Evolutionary conservation across 257 asterid species (phyloP).

Genomic region (Solanum pennellii): DNA sequence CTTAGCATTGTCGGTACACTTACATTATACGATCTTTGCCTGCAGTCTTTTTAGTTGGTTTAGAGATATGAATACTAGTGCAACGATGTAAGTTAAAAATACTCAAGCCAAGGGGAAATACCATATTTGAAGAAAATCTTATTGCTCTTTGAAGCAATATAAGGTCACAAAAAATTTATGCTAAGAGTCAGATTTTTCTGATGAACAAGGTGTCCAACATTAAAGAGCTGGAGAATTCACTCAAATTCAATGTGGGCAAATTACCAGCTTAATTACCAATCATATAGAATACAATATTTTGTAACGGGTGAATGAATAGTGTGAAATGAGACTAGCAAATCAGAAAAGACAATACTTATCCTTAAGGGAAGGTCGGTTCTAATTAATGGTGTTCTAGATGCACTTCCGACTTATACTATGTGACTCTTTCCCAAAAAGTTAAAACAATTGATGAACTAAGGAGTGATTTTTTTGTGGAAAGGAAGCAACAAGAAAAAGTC

Average conservation of each 20-base stretch:
- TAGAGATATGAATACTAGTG: not conserved
- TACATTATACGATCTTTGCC: not conserved
- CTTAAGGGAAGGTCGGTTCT: not conserved
- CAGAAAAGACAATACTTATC: not conserved
- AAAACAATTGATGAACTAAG: not conserved
- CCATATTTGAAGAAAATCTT: not conserved
- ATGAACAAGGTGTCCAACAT: not conserved
- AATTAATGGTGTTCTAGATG: not conserved
- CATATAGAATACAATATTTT: not conserved
- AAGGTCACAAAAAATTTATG: not conserved
- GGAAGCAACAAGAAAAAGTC: not conserved
- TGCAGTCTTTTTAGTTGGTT: not conserved
- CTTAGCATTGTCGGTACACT: not conserved
- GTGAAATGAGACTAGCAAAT: not conserved
- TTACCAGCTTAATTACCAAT: not conserved
- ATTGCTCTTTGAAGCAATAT: not conserved
- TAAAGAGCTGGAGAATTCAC: not conserved
- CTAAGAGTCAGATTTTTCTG: not conserved
- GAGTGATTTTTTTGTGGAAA: not conserved
- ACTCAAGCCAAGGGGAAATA: not conserved
- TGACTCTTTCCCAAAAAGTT: not conserved
- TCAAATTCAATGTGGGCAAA: not conserved
- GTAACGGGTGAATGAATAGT: not conserved
- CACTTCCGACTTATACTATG: not conserved
- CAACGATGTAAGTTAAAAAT: not conserved